Conservation (phyloP, 192 early-diverging fungal species). For the Chytriomyces sp. region DNA sequence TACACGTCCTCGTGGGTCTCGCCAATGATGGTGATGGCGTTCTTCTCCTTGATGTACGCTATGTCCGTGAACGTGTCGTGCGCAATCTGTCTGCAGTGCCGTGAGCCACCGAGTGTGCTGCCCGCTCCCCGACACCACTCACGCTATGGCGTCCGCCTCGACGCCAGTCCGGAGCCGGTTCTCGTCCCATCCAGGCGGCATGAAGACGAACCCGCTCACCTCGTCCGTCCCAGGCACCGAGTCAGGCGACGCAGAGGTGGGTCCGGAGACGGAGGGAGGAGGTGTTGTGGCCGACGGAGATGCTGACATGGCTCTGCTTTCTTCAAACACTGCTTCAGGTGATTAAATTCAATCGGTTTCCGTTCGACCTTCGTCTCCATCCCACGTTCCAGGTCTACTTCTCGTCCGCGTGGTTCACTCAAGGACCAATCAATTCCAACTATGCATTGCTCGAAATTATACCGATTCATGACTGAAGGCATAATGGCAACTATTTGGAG, state of each 20-base stretch:
- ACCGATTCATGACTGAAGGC: too few species aligned
- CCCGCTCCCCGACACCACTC: too few species aligned
- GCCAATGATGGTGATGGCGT: slow-evolving; percentile 59
- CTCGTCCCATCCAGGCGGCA: slow-evolving; percentile 56
- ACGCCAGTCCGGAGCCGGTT: slow-evolving; percentile 43
- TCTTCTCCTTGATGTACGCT: slow-evolving; percentile 59
- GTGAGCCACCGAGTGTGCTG: background rate
- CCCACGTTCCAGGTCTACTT: background rate
- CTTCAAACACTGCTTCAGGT: background rate
- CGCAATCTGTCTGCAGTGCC: slow-evolving; percentile 46
- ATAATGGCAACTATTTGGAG: too few species aligned
- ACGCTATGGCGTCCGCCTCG: slow-evolving; percentile 55
- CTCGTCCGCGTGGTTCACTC: background rate
- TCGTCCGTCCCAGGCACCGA: background rate
- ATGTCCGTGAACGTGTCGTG: slow-evolving; percentile 62
- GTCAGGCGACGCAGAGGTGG: slow-evolving; percentile 7
- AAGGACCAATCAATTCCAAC: too few species aligned
- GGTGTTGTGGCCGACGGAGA: background rate
- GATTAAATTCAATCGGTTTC: background rate
- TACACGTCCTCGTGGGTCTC: slow-evolving; percentile 62
- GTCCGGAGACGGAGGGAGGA: background rate
- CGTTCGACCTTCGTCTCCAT: background rate
- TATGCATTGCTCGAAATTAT: too few species aligned
- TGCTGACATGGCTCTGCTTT: background rate
- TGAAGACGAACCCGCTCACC: slow-evolving; percentile 52